phyloP scores from a whole-genome alignment of 345 rosid species.

The Rhizophora mangle region DNA sequence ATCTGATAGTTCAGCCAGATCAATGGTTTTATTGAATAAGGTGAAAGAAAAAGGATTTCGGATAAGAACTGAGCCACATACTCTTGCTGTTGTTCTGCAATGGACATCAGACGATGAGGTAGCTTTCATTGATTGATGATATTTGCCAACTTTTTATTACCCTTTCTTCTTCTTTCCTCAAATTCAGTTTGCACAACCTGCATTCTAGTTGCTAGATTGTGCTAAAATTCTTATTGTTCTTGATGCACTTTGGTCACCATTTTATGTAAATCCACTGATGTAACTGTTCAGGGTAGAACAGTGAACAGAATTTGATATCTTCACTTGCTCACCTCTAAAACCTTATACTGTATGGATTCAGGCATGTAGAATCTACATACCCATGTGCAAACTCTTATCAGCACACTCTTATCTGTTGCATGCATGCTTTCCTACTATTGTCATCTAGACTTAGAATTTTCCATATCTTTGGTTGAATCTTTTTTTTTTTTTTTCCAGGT shows the following conservation, averaged over 20 bases:
- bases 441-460: background rate
- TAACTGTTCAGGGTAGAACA: background rate
- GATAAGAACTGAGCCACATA: conserved; percentile 58
- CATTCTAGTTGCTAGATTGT: too few species aligned
- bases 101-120: conserved; percentile 85
- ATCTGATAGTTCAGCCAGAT: conserved; percentile 34
- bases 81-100: conserved; percentile 64
- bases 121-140: conserved; percentile 17
- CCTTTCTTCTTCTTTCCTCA: background rate
- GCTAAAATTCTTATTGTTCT: background rate
- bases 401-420: too few species aligned
- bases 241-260: background rate
- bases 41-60: conserved; percentile 60
- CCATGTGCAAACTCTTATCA: too few species aligned
- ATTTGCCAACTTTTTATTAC: conserved; percentile 1
- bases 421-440: background rate
- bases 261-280: conserved; percentile 1
- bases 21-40: conserved; percentile 31
- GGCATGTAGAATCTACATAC: too few species aligned
- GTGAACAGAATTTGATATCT: conserved; percentile 4
- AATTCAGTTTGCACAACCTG: too few species aligned
- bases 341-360: too few species aligned
- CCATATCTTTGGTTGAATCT: conserved; percentile 3
- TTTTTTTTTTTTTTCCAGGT: conserved; percentile 41
- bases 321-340: background rate